A percentile compares a stretch with the other conserved stretches of the same genome.
Conservation (phyloP, 495 filamentous ascomycete species). For the Penicillium cinerascens region DNA sequence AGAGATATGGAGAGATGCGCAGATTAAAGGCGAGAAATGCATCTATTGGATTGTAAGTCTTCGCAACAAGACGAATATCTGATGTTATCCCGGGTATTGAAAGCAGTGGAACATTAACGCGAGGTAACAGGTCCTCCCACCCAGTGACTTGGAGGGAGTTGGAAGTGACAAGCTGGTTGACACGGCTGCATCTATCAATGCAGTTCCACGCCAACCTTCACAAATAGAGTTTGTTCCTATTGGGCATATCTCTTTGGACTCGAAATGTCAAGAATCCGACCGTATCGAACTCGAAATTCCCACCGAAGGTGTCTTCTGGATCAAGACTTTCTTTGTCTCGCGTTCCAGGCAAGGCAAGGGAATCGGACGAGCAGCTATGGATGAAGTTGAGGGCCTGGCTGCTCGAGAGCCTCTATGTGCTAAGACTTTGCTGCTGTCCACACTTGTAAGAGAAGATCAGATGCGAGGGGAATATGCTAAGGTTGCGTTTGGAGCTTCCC, state of each 20-base stretch:
- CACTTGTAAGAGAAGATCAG: slow-evolving; percentile 15
- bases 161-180: slow-evolving; percentile 11
- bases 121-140: slow-evolving; percentile 5
- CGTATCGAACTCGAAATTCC: slow-evolving; percentile 17
- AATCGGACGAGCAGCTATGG: slow-evolving; percentile 27
- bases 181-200: slow-evolving; percentile 22
- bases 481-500: slow-evolving; percentile 9
- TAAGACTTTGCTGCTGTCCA: slow-evolving; percentile 21
- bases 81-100: background rate
- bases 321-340: slow-evolving; percentile 27
- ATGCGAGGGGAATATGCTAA: slow-evolving; percentile 20
- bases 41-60: slow-evolving; percentile 31
- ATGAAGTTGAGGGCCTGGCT: slow-evolving; percentile 26
- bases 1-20: slow-evolving; percentile 13
- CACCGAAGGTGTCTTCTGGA: slow-evolving; percentile 19
- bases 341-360: slow-evolving; percentile 20
- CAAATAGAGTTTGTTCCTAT: slow-evolving; percentile 18
- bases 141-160: slow-evolving; percentile 7
- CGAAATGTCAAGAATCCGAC: slow-evolving; percentile 13
- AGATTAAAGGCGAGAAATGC: slow-evolving; percentile 20
- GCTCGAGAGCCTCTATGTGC: slow-evolving; percentile 20
- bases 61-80: background rate
- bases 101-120: background rate
- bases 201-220: slow-evolving; percentile 12
- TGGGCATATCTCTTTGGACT: slow-evolving; percentile 31